Evolutionary conservation across 768 basidiomycete species (phyloP), one percentile per base, ranked within the genome.

Genomic region (Leccinum broughii): DNA sequence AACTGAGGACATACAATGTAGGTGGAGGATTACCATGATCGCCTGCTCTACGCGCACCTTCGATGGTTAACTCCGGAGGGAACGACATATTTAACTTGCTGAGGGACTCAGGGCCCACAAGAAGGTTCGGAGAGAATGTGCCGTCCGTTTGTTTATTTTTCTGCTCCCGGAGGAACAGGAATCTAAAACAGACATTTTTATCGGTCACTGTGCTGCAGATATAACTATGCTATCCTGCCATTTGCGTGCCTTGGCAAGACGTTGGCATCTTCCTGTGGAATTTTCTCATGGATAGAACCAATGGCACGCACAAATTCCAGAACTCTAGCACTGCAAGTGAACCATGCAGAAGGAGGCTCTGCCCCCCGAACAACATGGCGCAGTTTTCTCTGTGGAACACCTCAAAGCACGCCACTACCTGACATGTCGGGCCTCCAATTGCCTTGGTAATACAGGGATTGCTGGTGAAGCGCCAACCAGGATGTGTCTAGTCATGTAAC

Each of bases 231-330:
- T 20, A 22, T 3, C 2, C 37, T 54, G 48, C 54, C 55, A 44
- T 6, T 6, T 5, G n/a, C 6, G 54, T 57, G 20, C 54, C 61
- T 57, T 57, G 61, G 61, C 39, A 56, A 20, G 37, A 20, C 8
- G 32, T 26, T 56, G 62, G 28, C 51, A 39, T 13, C 30, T 15
- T 46, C 37, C 60, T 7, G 4, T 49, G 13, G 62, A 58, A 63
- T n/a, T 63, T 63, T 51, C 2, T 8, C 20, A 6, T 32, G 35
- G 35, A 28, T 49, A 3, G 6, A 46, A 17, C 4, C 24, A 13
- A 14, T 49, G 49, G n/a, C 17, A 34, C 14, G 41, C 41, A 14
- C 22, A 7, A 7, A 35, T 30, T 10, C 24, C 9, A 39, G 8
- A n/a, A 1, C 1, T 2, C 2, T 17, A 4, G 20, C 24, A 35